Evolutionary conservation across 768 basidiomycete species (phyloP).

Genomic region (Suillus subalutaceus): DNA sequence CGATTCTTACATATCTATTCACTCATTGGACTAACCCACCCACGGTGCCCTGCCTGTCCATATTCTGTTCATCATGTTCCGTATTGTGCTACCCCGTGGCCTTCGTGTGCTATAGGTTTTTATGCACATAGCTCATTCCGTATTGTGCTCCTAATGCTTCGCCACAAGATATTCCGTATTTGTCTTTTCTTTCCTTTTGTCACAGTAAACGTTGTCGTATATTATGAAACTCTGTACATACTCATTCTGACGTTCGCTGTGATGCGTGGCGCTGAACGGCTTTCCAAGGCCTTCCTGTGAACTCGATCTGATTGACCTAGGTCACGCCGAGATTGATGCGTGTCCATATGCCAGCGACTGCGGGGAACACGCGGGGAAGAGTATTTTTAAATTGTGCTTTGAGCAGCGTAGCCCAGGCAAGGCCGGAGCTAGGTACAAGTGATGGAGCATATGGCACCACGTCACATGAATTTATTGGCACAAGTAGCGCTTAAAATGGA

Average conservation of each 20-base stretch:
- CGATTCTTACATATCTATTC: conserved; percentile 36
- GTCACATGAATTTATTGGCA: background rate
- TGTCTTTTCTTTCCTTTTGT: conserved; percentile 9
- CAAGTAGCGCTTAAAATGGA: background rate
- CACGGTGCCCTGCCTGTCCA: conserved; percentile 22
- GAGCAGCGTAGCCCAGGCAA: background rate
- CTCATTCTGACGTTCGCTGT: background rate
- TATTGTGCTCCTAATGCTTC: conserved; percentile 6
- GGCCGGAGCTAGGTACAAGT: background rate
- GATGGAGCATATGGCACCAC: background rate
- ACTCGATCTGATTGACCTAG: background rate
- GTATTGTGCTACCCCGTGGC: conserved; percentile 6
- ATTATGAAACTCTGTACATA: conserved; percentile 13
- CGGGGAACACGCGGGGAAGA: background rate
- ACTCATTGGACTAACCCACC: conserved; percentile 30
- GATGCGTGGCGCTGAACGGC: background rate
- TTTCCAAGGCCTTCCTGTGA: background rate
- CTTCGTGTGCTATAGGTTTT: conserved; percentile 11
- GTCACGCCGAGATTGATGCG: background rate
- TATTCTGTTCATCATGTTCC: conserved; percentile 11
- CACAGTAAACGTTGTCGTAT: conserved; percentile 17
- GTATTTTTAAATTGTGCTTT: background rate
- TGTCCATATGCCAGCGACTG: background rate
- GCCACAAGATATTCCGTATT: conserved; percentile 5
- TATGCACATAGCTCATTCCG: conserved; percentile 12